Conservation (phyloP, 192 early-diverging fungal genomes). For the Obelidium mucronatum region DNA sequence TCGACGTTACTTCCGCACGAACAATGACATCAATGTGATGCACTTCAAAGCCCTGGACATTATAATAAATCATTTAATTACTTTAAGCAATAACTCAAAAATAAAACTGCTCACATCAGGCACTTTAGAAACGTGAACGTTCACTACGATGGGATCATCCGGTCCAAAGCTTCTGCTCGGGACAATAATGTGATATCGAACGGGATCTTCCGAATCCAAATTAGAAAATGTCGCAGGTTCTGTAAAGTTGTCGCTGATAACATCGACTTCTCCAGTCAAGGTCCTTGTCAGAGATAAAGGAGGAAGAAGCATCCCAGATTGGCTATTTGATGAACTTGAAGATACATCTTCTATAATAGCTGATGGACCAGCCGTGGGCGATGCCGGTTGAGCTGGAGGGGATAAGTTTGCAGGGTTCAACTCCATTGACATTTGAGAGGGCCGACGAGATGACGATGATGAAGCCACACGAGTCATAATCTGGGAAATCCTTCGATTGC, state of each 20-base stretch:
- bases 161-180: constrained; percentile 28
- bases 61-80: too few species aligned
- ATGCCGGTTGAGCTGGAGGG: neutral
- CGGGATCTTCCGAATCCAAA: constrained; percentile 13
- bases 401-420: constrained; percentile 2
- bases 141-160: constrained; percentile 22
- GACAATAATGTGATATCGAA: constrained; percentile 22
- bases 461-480: too few species aligned
- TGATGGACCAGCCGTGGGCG: neutral
- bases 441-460: neutral
- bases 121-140: constrained; percentile 33
- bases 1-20: neutral
- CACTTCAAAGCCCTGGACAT: constrained; percentile 14
- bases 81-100: too few species aligned
- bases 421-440: neutral
- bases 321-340: neutral
- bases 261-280: constrained; percentile 1
- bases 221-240: constrained; percentile 24
- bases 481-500: too few species aligned
- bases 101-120: too few species aligned
- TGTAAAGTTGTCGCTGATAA: constrained; percentile 6
- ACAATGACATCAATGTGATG: constrained; percentile 20
- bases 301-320: neutral
- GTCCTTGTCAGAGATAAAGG: neutral
- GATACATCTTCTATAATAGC: neutral